phyloP scores from a whole-genome alignment of 306 rosid genomes.

The Cucurbita ficifolia region DNA sequence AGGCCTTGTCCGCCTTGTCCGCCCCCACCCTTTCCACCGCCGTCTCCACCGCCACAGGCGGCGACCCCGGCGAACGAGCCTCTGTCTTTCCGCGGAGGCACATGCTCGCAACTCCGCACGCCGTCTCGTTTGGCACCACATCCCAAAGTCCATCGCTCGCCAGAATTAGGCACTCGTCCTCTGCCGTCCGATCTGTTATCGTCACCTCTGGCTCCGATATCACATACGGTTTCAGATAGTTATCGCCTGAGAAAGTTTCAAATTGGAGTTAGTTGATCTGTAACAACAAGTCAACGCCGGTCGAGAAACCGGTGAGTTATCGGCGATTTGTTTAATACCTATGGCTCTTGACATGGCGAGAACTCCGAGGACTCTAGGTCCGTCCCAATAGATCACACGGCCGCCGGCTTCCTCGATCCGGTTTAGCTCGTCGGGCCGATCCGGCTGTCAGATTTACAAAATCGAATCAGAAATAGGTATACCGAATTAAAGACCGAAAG shows the following conservation, averaged over 20 bases:
- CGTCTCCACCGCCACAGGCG: background rate
- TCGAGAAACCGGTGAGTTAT: background rate
- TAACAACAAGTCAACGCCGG: background rate
- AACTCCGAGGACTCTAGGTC: conserved; percentile 53
- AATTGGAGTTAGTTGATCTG: background rate
- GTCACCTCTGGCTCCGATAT: conserved; percentile 50
- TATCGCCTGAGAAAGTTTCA: conserved; percentile 24
- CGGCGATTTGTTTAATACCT: conserved; percentile 18
- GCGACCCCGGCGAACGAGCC: background rate
- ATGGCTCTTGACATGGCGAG: conserved; percentile 64
- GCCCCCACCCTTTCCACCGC: background rate
- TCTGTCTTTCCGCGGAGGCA: conserved; percentile 25
- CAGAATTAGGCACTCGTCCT: conserved; percentile 38
- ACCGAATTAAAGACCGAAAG: background rate
- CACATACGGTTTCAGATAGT: conserved; percentile 52
- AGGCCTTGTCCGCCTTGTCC: conserved; percentile 18
- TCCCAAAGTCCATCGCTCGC: conserved; percentile 65
- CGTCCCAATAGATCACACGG: conserved; percentile 50
- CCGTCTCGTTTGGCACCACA: conserved; percentile 45
- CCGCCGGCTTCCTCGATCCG: conserved; percentile 51
- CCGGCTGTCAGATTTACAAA: conserved; percentile 30
- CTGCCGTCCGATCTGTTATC: conserved; percentile 38
- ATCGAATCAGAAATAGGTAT: background rate
- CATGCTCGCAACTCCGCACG: conserved; percentile 47
- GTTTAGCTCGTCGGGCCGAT: conserved; percentile 45